Percentiles rank a stretch among this genome's conserved stretches.
Evolutionary conservation across 768 basidiomycete genomes (phyloP).

Genomic region (Zangia roseola): DNA sequence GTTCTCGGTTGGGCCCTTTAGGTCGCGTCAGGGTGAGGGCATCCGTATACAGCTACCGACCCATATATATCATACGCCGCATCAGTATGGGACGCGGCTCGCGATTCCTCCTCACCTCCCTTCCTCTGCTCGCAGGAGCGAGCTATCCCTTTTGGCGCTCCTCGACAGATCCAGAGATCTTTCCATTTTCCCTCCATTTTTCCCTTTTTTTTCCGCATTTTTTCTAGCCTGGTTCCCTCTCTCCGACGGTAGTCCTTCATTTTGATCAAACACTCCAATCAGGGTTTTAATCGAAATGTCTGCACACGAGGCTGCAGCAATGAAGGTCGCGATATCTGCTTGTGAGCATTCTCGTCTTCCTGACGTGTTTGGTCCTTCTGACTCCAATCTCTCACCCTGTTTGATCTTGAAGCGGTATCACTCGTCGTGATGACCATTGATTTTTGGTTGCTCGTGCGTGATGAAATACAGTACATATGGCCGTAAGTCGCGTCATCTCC

Average conservation of each 20-base stretch:
- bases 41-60: no score
- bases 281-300: background rate
- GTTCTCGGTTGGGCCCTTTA: no score
- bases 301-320: background rate
- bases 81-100: no score
- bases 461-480: constrained; percentile 19
- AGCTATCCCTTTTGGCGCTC: background rate
- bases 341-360: background rate
- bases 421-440: constrained; percentile 14
- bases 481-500: constrained; percentile 7
- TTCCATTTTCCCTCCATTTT: background rate
- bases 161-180: background rate
- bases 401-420: background rate
- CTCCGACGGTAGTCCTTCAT: constrained; percentile 2
- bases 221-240: background rate
- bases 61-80: no score
- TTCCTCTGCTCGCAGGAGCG: background rate
- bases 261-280: background rate
- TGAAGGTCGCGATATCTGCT: background rate
- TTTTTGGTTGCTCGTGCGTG: constrained; percentile 5
- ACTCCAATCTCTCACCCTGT: background rate
- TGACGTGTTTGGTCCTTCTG: no score
- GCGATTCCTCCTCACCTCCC: background rate
- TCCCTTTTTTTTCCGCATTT: background rate
- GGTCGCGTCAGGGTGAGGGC: no score